A percentile compares a stretch with the other conserved stretches of the same genome.
Conservation (phyloP, 805 yeast species). For the Scheffersomyces coipomensis region DNA sequence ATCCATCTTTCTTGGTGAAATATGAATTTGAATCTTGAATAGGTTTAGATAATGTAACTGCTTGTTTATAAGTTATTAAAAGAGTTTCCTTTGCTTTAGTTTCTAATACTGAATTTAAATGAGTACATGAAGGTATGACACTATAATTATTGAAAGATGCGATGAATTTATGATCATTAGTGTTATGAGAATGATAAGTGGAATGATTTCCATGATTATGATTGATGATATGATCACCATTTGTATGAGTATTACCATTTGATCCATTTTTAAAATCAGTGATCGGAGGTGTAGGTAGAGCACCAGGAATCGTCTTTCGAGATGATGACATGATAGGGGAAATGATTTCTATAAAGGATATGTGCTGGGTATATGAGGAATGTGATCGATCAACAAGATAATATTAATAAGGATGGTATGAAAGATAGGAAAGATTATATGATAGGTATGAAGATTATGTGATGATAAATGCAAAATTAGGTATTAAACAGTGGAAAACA, state of each 20-base stretch:
- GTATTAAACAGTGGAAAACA: too few relatives aligned
- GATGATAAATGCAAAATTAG: too few relatives aligned
- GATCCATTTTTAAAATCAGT: not conserved
- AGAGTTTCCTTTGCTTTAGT: slow-evolving; percentile 51
- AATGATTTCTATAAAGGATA: not conserved
- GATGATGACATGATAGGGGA: not conserved
- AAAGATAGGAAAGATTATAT: too few relatives aligned
- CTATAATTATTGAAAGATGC: slow-evolving; percentile 7
- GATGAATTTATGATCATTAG: not conserved
- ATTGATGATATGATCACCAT: not conserved
- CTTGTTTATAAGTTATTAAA: slow-evolving; percentile 49
- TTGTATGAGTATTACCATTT: not conserved
- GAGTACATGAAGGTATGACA: slow-evolving; percentile 42
- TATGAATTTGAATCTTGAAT: slow-evolving; percentile 22
- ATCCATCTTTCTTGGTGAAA: slow-evolving; percentile 35
- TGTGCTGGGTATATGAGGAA: not conserved
- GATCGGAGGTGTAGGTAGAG: slow-evolving; percentile 1
- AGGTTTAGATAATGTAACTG: slow-evolving; percentile 44
- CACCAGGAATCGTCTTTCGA: slow-evolving; percentile 1
- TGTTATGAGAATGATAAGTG: not conserved
- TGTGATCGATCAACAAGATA: not conserved
- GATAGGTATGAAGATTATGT: too few relatives aligned
- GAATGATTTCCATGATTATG: not conserved
- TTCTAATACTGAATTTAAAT: slow-evolving; percentile 45
- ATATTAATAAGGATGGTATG: too few relatives aligned